phyloP scores from a whole-genome alignment of 2,329 filamentous ascomycete species.

The Claviceps cyperi region DNA sequence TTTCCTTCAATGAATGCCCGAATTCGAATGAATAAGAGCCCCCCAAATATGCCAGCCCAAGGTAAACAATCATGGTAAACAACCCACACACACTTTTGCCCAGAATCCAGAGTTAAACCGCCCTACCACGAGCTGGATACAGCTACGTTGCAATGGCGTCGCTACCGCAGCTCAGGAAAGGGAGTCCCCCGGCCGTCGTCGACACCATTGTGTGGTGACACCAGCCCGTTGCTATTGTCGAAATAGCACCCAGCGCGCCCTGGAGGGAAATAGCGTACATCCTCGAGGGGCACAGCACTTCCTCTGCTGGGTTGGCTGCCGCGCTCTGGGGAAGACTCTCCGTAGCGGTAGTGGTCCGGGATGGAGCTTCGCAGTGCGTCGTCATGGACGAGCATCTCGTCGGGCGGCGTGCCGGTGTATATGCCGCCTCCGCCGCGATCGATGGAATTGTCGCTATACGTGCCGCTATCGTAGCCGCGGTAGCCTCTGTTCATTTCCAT shows the following conservation, averaged over 20 bases:
- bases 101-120: too few species aligned
- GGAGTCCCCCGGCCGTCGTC: not conserved
- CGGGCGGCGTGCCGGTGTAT: conserved; percentile 7
- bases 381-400: conserved; percentile 9
- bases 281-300: conserved; percentile 1
- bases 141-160: not conserved
- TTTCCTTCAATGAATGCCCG: too few species aligned
- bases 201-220: not conserved
- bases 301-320: not conserved
- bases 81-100: too few species aligned
- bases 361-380: conserved; percentile 8
- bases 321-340: conserved; percentile 10
- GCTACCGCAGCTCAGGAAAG: conserved; percentile 1
- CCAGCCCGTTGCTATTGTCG: not conserved
- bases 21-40: too few species aligned
- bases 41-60: too few species aligned
- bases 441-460: not conserved
- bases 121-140: too few species aligned
- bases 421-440: conserved; percentile 2
- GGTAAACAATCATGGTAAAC: too few species aligned
- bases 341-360: conserved; percentile 18
- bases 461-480: not conserved
- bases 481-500: conserved; percentile 1
- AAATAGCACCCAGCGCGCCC: not conserved
- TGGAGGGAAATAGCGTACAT: conserved; percentile 1